Percentiles rank a stretch among this genome's conserved stretches.
Evolutionary conservation across 2,329 filamentous ascomycete species (phyloP).

Genomic region (Fusarium papillatum): DNA sequence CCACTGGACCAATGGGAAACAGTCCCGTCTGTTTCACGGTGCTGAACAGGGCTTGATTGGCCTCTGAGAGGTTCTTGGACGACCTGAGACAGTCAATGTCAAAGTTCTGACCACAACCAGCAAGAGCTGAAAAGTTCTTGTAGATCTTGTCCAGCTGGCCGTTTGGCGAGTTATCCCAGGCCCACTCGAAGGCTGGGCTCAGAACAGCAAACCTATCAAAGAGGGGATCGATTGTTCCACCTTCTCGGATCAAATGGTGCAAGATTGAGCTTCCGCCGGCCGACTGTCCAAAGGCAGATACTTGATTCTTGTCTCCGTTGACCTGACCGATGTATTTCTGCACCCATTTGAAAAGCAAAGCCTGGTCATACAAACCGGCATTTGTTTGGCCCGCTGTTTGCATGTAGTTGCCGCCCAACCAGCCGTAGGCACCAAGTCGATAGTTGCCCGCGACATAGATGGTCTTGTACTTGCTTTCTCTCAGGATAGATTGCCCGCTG

Average conservation of each 20-base stretch:
- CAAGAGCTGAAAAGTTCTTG: conserved; percentile 8
- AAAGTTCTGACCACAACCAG: conserved; percentile 4
- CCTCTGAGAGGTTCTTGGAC: background rate
- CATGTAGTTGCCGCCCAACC: background rate
- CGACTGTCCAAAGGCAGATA: background rate
- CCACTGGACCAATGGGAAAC: conserved; percentile 27
- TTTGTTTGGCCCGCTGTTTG: background rate
- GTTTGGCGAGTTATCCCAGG: conserved; percentile 25
- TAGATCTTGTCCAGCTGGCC: conserved; percentile 22
- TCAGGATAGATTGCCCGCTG: background rate
- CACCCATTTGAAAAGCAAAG: background rate
- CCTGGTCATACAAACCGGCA: background rate
- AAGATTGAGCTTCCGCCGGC: background rate
- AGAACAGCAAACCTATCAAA: background rate
- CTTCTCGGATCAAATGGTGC: background rate
- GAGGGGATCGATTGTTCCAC: background rate
- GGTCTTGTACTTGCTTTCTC: background rate
- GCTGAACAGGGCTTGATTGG: conserved; percentile 19
- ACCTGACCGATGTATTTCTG: background rate
- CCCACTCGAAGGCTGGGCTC: conserved; percentile 29
- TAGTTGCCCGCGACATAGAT: background rate
- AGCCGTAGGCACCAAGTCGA: background rate
- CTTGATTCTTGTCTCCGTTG: background rate
- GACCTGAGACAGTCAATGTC: conserved; percentile 21
- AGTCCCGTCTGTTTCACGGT: conserved; percentile 20